A percentile compares a stretch with the other conserved stretches of the same genome.
Evolutionary conservation across 352 stramenopile genomes (phyloP).

Genomic region (Phytophthora colocasiae): DNA sequence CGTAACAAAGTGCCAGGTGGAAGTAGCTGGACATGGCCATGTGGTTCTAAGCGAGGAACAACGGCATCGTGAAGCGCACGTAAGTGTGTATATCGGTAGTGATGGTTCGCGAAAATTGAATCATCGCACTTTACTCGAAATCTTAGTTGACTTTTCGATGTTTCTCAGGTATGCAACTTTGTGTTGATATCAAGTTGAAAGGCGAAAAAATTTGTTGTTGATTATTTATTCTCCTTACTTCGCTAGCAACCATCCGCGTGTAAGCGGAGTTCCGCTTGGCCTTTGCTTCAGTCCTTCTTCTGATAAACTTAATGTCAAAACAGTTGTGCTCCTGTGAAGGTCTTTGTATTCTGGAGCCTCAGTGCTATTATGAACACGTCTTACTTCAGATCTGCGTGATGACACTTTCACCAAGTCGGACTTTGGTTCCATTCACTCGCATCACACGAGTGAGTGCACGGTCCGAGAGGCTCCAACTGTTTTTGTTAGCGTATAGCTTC

Average conservation of each 20-base stretch:
- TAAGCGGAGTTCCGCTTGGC: conserved; percentile 45
- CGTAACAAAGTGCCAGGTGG: conserved; percentile 88
- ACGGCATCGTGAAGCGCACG: conserved; percentile 57
- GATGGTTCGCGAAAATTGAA: neutral
- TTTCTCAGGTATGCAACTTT: conserved; percentile 5
- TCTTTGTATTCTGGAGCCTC: conserved; percentile 87
- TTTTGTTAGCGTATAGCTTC: conserved; percentile 81
- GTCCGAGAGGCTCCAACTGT: conserved; percentile 81
- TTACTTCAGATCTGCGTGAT: too few relatives aligned
- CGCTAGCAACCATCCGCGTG: conserved; percentile 4
- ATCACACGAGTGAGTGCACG: conserved; percentile 68
- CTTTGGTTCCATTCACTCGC: conserved; percentile 61
- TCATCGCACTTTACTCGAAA: conserved; percentile 17
- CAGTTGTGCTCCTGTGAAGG: conserved; percentile 76
- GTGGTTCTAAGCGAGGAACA: conserved; percentile 90
- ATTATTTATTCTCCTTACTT: conserved; percentile 2
- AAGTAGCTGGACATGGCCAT: conserved; percentile 91
- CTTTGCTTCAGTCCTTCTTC: conserved; percentile 76
- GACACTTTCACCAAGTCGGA: conserved; percentile 73
- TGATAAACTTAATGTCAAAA: conserved; percentile 84
- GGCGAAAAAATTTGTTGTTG: neutral
- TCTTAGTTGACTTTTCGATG: conserved; percentile 11
- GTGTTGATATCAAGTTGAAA: conserved; percentile 1
- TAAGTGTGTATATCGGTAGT: neutral
- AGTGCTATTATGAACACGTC: conserved; percentile 89